phyloP scores from a whole-genome alignment of 768 basidiomycete species.

The Xerocomellus chrysenteron region DNA sequence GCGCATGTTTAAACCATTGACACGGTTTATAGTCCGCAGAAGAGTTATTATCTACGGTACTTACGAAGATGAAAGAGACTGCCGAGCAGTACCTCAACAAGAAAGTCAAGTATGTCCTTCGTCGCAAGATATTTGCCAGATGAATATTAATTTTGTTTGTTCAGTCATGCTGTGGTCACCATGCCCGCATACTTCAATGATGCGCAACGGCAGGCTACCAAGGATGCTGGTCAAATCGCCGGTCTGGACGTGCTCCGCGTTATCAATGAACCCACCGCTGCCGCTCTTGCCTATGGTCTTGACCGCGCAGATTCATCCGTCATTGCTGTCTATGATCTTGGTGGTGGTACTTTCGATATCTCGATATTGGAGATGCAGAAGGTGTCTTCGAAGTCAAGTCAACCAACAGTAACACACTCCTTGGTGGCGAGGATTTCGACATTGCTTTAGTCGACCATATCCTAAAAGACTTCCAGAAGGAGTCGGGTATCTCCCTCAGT shows the following conservation, averaged over 20 bases:
- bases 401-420: conserved; percentile 97
- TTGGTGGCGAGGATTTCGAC: conserved; percentile 97
- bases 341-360: conserved; percentile 99
- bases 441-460: conserved; percentile 84
- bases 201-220: conserved; percentile 97
- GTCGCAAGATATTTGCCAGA: not conserved
- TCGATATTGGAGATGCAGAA: conserved; percentile 99
- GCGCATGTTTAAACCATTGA: not conserved
- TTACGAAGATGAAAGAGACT: conserved; percentile 93
- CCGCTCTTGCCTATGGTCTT: conserved; percentile 96
- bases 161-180: conserved; percentile 84
- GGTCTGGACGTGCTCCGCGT: conserved; percentile 97
- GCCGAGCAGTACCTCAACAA: conserved; percentile 93
- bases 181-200: conserved; percentile 99
- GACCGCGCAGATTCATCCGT: conserved; percentile 78
- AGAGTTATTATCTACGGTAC: conserved; percentile 86
- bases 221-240: conserved; percentile 96
- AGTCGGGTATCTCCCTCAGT: conserved; percentile 75
- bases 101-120: conserved; percentile 76
- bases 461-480: conserved; percentile 92
- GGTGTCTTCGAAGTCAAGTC: conserved; percentile 99
- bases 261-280: conserved; percentile 98
- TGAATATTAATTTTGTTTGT: not conserved
- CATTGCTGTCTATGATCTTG: conserved; percentile 98
- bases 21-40: conserved; percentile 64